Base-by-base conservation (phyloP, 768 basidiomycete species). In the Mycena indigotica region DNA sequence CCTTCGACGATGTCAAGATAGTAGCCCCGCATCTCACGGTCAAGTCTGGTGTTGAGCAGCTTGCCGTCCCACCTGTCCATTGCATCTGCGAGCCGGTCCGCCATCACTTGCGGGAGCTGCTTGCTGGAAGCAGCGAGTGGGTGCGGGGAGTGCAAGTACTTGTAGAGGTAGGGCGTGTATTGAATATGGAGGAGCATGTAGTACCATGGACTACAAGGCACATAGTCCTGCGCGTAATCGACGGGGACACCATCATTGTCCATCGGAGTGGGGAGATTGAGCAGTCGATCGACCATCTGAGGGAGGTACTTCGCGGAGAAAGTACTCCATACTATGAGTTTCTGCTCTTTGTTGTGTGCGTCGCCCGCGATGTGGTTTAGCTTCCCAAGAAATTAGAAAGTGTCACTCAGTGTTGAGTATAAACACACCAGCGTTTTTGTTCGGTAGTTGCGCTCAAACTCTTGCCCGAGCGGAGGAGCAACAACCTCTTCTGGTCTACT, bases 231-330 rank as follows among this genome's bases (percentile, higher is more conserved):
- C 2, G 23, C 2, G 19, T 56, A 10, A 4, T 45, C 52, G 2
- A 24, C 25, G 4, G 25, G 4, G 15, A 1, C 17, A 8, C 25
- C 24, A 12, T 12, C 15, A 5, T 29, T 32, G 19, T 63, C 62
- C 25, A 46, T 45, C 4, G 62, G 40, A 2, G 53, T 19, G 3
- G 62, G 59, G 15, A 58, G 62, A 44, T 64, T 21, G 17, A 66
- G 48, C 25, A 66, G 52, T 28, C 54, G 44, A 16, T 64, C 53
- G 21, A 66, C 28, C 10, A 60, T 65, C 12, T 57, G 63, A 5
- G 63, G 63, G 21, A 66, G 65, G 56, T 64, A 64, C 16, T 49
- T 26, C 6, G 65, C 63, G 32, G 60, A 66, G 52, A 64, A 66
- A 21, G 39, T 44, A 21, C 63, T 62, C 57, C 58, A 62, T 28